Base-by-base conservation (phyloP, 345 rosid genomes). In the Eutrema heterophyllum region DNA sequence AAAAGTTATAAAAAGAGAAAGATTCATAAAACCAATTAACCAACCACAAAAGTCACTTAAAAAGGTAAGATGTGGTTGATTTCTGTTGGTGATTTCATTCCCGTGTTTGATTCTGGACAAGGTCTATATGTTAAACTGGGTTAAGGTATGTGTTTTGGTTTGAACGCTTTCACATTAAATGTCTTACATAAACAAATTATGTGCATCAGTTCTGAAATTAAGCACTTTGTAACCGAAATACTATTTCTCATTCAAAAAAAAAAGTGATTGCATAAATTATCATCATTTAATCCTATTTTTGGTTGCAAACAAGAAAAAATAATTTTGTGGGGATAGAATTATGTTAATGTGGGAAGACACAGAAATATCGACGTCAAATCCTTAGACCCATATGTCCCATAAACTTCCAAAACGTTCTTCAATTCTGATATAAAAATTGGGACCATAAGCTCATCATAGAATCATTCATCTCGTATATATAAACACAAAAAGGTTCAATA, bases 331-430 rank as follows among this genome's bases (percentile, higher is more conserved):
- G 70, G 70, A 69, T 62, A 43, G 9, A 45, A 51, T 29, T 30
- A 45, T 68, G 74, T 63, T 69, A 44, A 70, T 69, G 75, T 76
- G 66, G 60, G 71, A 54, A 70, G 75, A 76, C 75, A 76, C 1
- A 54, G 75, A 76, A 55, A 63, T 63, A 48, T 69, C 57, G 71
- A 76, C 29, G 75, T 63, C 75, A 70, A 54, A 54, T 63, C 59
- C 15, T 11, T 77, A 59, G 77, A 58, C 76, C 80, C 80, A 77
- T 65, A 50, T 71, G 80, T 65, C 72, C 24, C 76, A 65, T 40
- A 71, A 77, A 71, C 80, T 66, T 49, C 80, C 80, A 77, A 71
- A 77, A 71, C 59, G 52, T 45, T 64, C 40, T 64, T 77, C 58
- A 71, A 57, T 70, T 58, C 57, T 56, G 60, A 65, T 77, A 71